phyloP scores from a whole-genome alignment of 768 basidiomycete species.

The Phylloporus sp. region DNA sequence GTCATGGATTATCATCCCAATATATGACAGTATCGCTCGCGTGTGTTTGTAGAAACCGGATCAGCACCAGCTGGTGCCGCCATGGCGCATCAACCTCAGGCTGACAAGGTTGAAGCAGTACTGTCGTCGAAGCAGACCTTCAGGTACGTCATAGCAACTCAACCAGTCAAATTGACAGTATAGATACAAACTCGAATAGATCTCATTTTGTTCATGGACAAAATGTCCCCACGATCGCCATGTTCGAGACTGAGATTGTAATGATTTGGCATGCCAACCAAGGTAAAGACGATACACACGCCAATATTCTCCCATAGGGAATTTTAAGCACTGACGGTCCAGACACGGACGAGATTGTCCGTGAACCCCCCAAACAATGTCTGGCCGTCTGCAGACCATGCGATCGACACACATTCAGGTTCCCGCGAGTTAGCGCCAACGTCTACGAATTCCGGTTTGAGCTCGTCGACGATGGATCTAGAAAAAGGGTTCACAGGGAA shows the following conservation, averaged over 20 bases:
- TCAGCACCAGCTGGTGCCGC: too few relatives aligned
- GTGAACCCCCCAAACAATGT: constrained; percentile 97
- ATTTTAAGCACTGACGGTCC: constrained; percentile 65
- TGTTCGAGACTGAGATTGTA: constrained; percentile 9
- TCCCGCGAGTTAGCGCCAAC: constrained; percentile 65
- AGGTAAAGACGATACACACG: constrained; percentile 23
- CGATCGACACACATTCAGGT: constrained; percentile 92
- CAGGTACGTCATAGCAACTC: too few relatives aligned
- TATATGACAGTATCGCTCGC: too few relatives aligned
- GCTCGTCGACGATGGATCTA: constrained; percentile 97
- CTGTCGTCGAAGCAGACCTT: too few relatives aligned
- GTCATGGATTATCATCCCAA: too few relatives aligned
- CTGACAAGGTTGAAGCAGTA: too few relatives aligned
- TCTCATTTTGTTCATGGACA: too few relatives aligned
- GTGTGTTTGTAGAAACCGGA: too few relatives aligned
- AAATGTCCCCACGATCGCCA: too few relatives aligned
- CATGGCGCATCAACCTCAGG: too few relatives aligned
- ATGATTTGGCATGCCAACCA: constrained; percentile 22
- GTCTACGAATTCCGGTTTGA: constrained; percentile 90
- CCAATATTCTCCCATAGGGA: constrained; percentile 14
- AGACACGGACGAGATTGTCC: constrained; percentile 89
- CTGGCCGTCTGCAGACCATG: constrained; percentile 98
- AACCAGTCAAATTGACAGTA: too few relatives aligned
- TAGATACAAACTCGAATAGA: too few relatives aligned
- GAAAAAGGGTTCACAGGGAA: not conserved